Base-by-base conservation (phyloP, 352 stramenopile species). In the Globisporangium alternatum region DNA sequence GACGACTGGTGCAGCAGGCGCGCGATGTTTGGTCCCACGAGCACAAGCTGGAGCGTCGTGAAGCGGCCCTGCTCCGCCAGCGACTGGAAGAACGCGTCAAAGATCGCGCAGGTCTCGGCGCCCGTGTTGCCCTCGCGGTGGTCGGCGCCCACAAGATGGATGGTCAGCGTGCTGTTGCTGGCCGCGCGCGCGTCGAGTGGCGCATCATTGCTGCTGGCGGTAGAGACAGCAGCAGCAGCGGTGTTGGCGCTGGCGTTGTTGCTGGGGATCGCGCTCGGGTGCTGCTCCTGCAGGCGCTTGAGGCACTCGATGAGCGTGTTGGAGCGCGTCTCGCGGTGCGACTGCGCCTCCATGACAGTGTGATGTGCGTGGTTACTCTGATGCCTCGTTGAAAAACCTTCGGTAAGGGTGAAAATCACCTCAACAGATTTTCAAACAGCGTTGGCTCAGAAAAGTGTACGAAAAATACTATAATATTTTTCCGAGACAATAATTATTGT, bases 111-210 rank as follows among this genome's bases (percentile, higher is more conserved):
- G 19, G 86, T 95, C 66, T 91, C 81, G 0, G 66, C 28, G 9
- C 66, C 72, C 17, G 71, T 75, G 63, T 84, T 90, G 39, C 86
- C 86, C 58, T 95, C 86, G 55, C 86, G 80, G 61, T 93, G 75
- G 67, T 95, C 86, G 1, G 84, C 84, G 15, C 86, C 86, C 2
- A 93, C 67, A 22, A 95, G 65, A 56, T 93, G 84, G 22, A 93
- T 67, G 0, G 72, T 87, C 60, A 93, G 65, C 30, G 56, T 67
- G 3, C 19, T 55, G 30, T 35, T 65, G 2, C 21, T 33, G 12
- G 22, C 9, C 47, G 47, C 15, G 39, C 12, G 39, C 5, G 21
- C 3, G 47, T 35, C 12, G 7, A 33, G 47, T 13, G 43, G 7
- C 2, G 51, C 8, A 10, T 13, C 39, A 5, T 48, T 28, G 53